phyloP scores from a whole-genome alignment of 1,139 yeast species.

The Hanseniaspora gamundiae region DNA sequence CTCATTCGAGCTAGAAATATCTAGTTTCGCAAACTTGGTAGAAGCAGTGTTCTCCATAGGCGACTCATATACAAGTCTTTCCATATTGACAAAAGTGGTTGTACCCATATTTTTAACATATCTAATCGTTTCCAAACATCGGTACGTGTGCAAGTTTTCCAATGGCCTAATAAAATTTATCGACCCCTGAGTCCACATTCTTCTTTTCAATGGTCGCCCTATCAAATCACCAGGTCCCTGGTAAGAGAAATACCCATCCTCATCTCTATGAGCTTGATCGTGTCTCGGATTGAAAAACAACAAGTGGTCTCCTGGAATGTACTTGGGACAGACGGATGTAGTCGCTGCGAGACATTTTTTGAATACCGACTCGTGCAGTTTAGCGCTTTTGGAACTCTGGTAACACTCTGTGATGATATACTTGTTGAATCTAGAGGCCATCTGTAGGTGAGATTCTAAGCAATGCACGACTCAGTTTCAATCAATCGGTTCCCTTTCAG shows the following conservation, averaged over 20 bases:
- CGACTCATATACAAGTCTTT: slow-evolving; percentile 26
- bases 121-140: slow-evolving; percentile 36
- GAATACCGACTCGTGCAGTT: too few relatives aligned
- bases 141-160: slow-evolving; percentile 21
- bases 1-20: background rate
- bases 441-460: too few relatives aligned
- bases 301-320: slow-evolving; percentile 45
- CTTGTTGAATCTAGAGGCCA: too few relatives aligned
- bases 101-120: slow-evolving; percentile 28
- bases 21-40: background rate
- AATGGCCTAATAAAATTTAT: slow-evolving; percentile 31
- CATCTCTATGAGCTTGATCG: slow-evolving; percentile 32
- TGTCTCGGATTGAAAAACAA: slow-evolving; percentile 49
- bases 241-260: slow-evolving; percentile 74
- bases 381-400: too few relatives aligned
- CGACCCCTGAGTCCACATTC: slow-evolving; percentile 78
- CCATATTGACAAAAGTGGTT: slow-evolving; percentile 34
- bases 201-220: slow-evolving; percentile 31
- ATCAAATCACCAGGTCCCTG: slow-evolving; percentile 46
- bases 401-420: too few relatives aligned
- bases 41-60: background rate
- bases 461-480: too few relatives aligned
- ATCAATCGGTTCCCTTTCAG: too few relatives aligned
- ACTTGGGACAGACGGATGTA: background rate
- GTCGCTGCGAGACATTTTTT: background rate